Evolutionary conservation across 306 rosid genomes (phyloP).

Genomic region (Pachyrhizus erosus): DNA sequence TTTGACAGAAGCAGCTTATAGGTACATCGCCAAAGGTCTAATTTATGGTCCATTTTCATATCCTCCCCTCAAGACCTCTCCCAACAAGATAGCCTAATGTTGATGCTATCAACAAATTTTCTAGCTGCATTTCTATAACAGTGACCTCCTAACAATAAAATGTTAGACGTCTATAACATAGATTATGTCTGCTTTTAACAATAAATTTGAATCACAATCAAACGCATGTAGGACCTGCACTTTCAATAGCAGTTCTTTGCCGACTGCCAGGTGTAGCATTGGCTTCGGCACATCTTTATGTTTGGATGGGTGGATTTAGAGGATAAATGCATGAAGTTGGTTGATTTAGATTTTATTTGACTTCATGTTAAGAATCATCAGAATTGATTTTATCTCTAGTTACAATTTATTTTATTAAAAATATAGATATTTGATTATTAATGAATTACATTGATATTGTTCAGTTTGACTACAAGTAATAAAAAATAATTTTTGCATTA

Average conservation of each 20-base stretch:
- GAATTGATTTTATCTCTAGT: neutral
- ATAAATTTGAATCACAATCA: neutral
- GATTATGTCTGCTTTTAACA: neutral
- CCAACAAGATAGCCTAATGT: slow-evolving; percentile 27
- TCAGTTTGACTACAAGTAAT: no score
- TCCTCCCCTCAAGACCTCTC: slow-evolving; percentile 48
- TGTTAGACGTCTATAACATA: no score
- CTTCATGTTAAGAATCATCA: neutral
- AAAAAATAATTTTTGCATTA: no score
- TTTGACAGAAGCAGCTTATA: slow-evolving; percentile 54
- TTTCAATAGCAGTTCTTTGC: neutral
- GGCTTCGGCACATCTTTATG: neutral
- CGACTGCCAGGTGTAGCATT: neutral
- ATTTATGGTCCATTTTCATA: slow-evolving; percentile 54
- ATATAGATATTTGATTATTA: neutral
- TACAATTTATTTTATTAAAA: neutral
- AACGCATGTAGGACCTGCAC: neutral
- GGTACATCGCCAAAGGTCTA: slow-evolving; percentile 48
- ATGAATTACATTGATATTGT: no score
- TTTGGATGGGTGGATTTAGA: neutral
- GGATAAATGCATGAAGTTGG: neutral
- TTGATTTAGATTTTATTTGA: neutral
- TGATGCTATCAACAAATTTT: slow-evolving; percentile 1
- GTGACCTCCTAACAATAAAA: neutral
- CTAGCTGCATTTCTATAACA: neutral